A percentile compares a stretch with the other conserved stretches of the same genome.
Evolutionary conservation across 495 filamentous ascomycete species (phyloP).

Genomic region (Umbilicaria muhlenbergii): DNA sequence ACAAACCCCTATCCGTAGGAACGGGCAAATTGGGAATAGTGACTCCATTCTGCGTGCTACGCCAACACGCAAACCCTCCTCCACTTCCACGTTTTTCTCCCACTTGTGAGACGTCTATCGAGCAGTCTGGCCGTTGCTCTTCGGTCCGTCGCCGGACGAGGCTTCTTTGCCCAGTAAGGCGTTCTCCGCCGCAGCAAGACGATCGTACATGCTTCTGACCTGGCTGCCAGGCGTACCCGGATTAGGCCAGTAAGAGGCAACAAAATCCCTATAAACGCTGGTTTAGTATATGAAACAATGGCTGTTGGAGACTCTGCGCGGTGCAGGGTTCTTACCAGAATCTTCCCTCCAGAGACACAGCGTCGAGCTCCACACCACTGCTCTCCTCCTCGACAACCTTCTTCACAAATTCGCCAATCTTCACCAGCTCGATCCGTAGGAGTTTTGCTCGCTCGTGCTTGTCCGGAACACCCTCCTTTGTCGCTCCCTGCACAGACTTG

Average conservation of each 20-base stretch:
- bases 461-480: constrained; percentile 44
- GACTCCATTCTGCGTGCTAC: too few relatives aligned
- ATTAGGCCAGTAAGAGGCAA: constrained; percentile 35
- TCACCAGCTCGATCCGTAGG: constrained; percentile 30
- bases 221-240: constrained; percentile 27
- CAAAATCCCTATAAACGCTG: constrained; percentile 26
- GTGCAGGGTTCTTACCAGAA: constrained; percentile 27
- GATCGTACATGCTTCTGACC: constrained; percentile 34
- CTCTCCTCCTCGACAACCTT: constrained; percentile 18
- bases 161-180: too few relatives aligned
- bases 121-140: too few relatives aligned
- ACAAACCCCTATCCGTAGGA: too few relatives aligned
- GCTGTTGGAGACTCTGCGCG: background rate
- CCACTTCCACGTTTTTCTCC: too few relatives aligned
- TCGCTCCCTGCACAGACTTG: constrained; percentile 40
- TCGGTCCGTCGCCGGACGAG: too few relatives aligned
- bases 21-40: too few relatives aligned
- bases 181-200: constrained; percentile 20
- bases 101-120: too few relatives aligned
- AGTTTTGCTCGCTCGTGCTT: constrained; percentile 40
- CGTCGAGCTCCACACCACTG: constrained; percentile 10
- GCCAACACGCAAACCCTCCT: too few relatives aligned
- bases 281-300: background rate
- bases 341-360: constrained; percentile 24
- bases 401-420: constrained; percentile 34